phyloP scores from a whole-genome alignment of 768 basidiomycete species.

The Lactifluus pinguis region DNA sequence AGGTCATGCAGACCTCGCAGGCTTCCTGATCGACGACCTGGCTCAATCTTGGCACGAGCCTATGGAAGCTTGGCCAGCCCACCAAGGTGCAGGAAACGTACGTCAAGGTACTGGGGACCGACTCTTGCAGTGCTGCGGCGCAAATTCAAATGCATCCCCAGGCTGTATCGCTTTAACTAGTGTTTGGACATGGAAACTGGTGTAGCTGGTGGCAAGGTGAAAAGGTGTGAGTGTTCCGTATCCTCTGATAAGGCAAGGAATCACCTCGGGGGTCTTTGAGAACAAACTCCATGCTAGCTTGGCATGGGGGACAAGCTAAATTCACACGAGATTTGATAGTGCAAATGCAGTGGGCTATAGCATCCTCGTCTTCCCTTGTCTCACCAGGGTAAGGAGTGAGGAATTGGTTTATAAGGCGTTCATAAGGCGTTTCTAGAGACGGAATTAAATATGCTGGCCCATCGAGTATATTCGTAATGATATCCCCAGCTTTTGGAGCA shows the following conservation, averaged over 20 bases:
- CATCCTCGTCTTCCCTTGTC: constrained; percentile 26
- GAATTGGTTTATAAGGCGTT: constrained; percentile 47
- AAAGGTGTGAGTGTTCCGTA: no score
- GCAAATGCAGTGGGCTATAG: no score
- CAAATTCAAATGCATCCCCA: no score
- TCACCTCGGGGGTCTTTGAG: no score
- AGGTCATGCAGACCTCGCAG: constrained; percentile 78
- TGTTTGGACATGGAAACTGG: no score
- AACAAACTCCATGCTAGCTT: no score
- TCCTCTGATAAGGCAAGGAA: no score
- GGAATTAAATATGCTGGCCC: constrained; percentile 72
- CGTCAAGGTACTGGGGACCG: constrained; percentile 72
- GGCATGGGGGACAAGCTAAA: no score
- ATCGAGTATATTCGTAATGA: constrained; percentile 44
- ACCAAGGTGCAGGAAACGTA: constrained; percentile 69
- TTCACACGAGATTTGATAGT: no score
- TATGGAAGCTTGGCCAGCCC: constrained; percentile 54
- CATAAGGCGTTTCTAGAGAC: constrained; percentile 62
- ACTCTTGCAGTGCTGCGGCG: constrained; percentile 77
- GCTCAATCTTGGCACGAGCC: constrained; percentile 86
- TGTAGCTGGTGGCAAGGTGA: no score
- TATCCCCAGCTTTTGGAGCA: constrained; percentile 29
- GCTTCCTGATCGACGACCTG: constrained; percentile 84
- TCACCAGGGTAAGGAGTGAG: constrained; percentile 27
- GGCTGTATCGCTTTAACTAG: no score